These are phyloP conservation scores for Cutaneotrichosporon cutaneum DNA, from an alignment of 1,284 basidiomycete genomes.

Conservation along the genomic window DNA sequence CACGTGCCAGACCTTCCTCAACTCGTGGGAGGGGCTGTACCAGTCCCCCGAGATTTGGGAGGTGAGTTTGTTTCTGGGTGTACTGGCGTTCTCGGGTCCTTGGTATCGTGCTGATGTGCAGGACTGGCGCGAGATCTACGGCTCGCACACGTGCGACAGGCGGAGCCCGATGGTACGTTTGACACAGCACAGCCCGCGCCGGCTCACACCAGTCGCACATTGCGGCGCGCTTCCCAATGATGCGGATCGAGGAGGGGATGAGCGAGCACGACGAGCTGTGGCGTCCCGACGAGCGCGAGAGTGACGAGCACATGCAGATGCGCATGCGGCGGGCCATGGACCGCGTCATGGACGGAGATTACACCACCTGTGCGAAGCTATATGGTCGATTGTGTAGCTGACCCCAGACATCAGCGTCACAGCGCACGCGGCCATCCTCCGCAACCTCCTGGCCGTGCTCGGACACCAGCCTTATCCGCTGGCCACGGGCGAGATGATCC, in stretches of 20 bases:
- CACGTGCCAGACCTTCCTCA: conserved; percentile 65
- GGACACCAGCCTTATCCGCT: conserved; percentile 48
- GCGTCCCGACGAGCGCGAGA: conserved; percentile 66
- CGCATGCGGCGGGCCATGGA: conserved; percentile 65
- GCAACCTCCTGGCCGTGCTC: conserved; percentile 48
- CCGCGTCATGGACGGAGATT: conserved; percentile 59
- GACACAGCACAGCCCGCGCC: no score
- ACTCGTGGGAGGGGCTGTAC: conserved; percentile 61
- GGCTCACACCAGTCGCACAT: conserved; percentile 64
- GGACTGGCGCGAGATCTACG: conserved; percentile 50
- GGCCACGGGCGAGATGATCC: conserved; percentile 52
- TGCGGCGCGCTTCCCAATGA: conserved; percentile 60
- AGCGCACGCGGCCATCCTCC: conserved; percentile 54
- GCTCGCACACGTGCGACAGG: conserved; percentile 51
- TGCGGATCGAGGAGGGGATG: conserved; percentile 66
- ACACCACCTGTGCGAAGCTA: conserved; percentile 60
- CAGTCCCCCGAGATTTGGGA: conserved; percentile 47
- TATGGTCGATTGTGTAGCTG: not conserved
- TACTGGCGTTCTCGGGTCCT: no score
- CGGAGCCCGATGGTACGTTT: no score
- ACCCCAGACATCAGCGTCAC: conserved; percentile 54
- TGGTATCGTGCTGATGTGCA: no score
- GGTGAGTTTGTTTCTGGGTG: conserved; percentile 18
- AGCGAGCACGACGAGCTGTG: conserved; percentile 71
- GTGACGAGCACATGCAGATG: conserved; percentile 58